Evolutionary conservation across 805 yeast genomes (phyloP).

Genomic region (Ogataea wickerhamii): DNA sequence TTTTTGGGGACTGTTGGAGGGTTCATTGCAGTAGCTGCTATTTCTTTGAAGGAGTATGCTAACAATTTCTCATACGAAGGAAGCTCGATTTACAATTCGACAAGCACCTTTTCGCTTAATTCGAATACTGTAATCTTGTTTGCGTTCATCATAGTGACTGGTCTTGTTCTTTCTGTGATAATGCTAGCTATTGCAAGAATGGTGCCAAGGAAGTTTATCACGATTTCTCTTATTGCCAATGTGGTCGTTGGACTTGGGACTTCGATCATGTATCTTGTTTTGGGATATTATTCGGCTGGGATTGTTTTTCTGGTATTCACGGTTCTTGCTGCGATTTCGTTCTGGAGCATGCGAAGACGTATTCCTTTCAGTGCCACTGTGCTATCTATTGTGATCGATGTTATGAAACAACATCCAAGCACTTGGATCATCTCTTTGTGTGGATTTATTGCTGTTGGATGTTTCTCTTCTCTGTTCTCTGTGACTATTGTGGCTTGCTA

Average conservation of each 20-base stretch:
- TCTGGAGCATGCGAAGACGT: slow-evolving; percentile 21
- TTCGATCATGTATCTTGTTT: slow-evolving; percentile 66
- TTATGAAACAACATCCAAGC: slow-evolving; percentile 65
- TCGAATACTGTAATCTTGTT: slow-evolving; percentile 72
- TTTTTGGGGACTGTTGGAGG: slow-evolving; percentile 46
- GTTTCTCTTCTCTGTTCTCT: slow-evolving; percentile 62
- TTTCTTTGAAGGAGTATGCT: slow-evolving; percentile 63
- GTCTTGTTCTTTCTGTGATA: slow-evolving; percentile 52
- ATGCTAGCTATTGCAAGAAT: slow-evolving; percentile 61
- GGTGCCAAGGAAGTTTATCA: slow-evolving; percentile 65
- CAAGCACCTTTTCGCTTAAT: slow-evolving; percentile 60
- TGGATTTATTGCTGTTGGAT: slow-evolving; percentile 50
- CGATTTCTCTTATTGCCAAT: slow-evolving; percentile 63
- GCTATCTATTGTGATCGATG: slow-evolving; percentile 53
- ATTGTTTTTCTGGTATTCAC: slow-evolving; percentile 43
- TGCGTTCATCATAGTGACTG: slow-evolving; percentile 58
- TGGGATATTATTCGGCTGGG: slow-evolving; percentile 75
- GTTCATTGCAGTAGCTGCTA: slow-evolving; percentile 64
- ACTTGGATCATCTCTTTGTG: slow-evolving; percentile 44
- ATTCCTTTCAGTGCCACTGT: slow-evolving; percentile 28
- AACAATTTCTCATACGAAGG: slow-evolving; percentile 55
- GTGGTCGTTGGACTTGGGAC: slow-evolving; percentile 70
- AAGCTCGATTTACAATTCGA: slow-evolving; percentile 52
- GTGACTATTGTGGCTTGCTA: slow-evolving; percentile 71
- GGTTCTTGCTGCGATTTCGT: slow-evolving; percentile 14